A percentile compares a stretch with the other conserved stretches of the same genome.
Evolutionary conservation across 768 basidiomycete species (phyloP).

Genomic region (Ramaria rubella): DNA sequence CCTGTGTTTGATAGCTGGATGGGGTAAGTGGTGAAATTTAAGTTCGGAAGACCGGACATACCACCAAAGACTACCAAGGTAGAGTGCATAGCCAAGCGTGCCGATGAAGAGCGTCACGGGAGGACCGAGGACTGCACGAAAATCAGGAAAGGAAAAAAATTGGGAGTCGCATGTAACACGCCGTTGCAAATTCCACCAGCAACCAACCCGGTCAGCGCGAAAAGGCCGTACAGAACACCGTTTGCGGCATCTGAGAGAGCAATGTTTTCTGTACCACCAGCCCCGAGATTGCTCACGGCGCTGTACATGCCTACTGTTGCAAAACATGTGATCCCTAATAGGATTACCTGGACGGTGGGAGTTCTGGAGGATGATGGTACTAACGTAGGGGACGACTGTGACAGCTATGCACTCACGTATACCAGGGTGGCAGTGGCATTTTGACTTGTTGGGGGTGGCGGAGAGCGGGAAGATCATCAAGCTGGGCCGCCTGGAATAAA

Average conservation of each 20-base stretch:
- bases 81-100: conserved; percentile 45
- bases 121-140: conserved; percentile 33
- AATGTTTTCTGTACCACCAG: conserved; percentile 35
- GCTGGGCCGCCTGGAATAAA: no score
- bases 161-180: conserved; percentile 37
- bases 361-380: conserved; percentile 9
- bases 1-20: conserved; percentile 33
- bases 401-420: background rate
- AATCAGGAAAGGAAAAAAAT: conserved; percentile 18
- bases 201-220: conserved; percentile 37
- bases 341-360: conserved; percentile 29
- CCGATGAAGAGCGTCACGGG: conserved; percentile 44
- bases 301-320: conserved; percentile 35
- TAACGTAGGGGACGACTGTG: background rate
- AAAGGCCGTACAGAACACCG: conserved; percentile 37
- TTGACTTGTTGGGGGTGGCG: no score
- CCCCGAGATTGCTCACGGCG: conserved; percentile 32
- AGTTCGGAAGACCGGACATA: conserved; percentile 7
- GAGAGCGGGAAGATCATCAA: no score
- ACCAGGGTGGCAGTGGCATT: background rate
- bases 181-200: conserved; percentile 32
- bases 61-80: conserved; percentile 42
- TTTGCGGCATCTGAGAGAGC: conserved; percentile 35
- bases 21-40: background rate
- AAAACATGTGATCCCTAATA: conserved; percentile 30